These are phyloP conservation scores for Moniliella sp. DNA, from an alignment of 1,284 basidiomycete genomes.

Conservation along the genomic window DNA sequence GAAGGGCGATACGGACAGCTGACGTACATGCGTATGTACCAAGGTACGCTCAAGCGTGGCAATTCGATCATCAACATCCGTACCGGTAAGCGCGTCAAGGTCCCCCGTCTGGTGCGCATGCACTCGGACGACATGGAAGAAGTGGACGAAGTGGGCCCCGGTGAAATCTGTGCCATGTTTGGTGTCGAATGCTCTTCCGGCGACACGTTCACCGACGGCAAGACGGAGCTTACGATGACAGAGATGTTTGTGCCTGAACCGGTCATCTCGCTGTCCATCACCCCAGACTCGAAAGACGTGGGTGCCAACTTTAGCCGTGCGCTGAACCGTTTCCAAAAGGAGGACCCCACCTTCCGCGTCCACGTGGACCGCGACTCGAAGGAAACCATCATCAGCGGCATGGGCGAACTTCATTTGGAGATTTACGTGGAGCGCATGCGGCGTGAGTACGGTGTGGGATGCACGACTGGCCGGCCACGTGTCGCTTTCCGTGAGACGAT, in stretches of 20 bases:
- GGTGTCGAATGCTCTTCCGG: conserved; percentile 96
- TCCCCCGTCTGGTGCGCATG: conserved; percentile 91
- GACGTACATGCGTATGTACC: conserved; percentile 97
- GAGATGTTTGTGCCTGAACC: conserved; percentile 98
- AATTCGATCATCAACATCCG: conserved; percentile 73
- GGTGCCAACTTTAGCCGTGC: conserved; percentile 68
- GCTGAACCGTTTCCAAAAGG: conserved; percentile 91
- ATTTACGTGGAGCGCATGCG: conserved; percentile 98
- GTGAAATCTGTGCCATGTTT: conserved; percentile 98
- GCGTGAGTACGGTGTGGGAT: conserved; percentile 85
- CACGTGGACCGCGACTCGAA: conserved; percentile 82
- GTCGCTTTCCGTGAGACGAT: conserved; percentile 94
- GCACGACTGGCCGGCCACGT: conserved; percentile 78
- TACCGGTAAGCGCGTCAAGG: conserved; percentile 91
- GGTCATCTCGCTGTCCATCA: conserved; percentile 83
- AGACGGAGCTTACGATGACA: conserved; percentile 41
- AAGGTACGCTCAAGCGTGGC: conserved; percentile 69
- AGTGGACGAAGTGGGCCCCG: conserved; percentile 78
- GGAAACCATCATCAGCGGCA: conserved; percentile 99
- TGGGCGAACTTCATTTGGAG: conserved; percentile 96
- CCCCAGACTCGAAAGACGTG: conserved; percentile 71
- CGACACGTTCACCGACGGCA: conserved; percentile 65
- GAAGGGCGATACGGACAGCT: conserved; percentile 91
- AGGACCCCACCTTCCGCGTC: conserved; percentile 95
- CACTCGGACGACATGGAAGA: conserved; percentile 99